Percentiles rank a stretch among this genome's conserved stretches.
Evolutionary conservation across 768 basidiomycete genomes (phyloP).

Genomic region (Mycena haematopus): DNA sequence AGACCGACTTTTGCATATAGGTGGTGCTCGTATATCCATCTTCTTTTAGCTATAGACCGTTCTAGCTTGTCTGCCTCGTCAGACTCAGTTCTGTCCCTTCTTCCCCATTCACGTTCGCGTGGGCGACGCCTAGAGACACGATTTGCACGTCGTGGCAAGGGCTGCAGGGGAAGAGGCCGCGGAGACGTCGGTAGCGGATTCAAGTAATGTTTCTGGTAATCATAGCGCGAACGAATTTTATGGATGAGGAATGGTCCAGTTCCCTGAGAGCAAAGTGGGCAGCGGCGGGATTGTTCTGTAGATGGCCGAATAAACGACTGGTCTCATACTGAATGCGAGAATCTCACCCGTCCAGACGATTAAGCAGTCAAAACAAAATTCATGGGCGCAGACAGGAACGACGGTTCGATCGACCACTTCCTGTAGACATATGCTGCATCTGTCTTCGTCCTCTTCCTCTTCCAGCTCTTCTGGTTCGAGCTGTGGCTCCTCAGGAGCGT

Average conservation of each 20-base stretch:
- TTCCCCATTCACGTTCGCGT: slow-evolving; percentile 62
- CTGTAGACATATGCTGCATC: slow-evolving; percentile 91
- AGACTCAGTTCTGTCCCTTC: slow-evolving; percentile 53
- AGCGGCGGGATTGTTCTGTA: slow-evolving; percentile 79
- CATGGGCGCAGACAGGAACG: slow-evolving; percentile 86
- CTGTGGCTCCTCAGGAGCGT: slow-evolving; percentile 1
- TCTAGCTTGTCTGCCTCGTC: slow-evolving; percentile 77
- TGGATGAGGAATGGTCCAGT: slow-evolving; percentile 83
- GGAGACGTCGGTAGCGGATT: slow-evolving; percentile 64
- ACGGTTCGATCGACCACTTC: slow-evolving; percentile 77
- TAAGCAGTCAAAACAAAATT: slow-evolving; percentile 93
- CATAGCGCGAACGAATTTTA: slow-evolving; percentile 74
- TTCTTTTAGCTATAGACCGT: slow-evolving; percentile 70
- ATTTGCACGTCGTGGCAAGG: slow-evolving; percentile 36
- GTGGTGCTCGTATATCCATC: slow-evolving; percentile 81
- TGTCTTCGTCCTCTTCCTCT: slow-evolving; percentile 58
- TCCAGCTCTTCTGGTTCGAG: slow-evolving; percentile 24
- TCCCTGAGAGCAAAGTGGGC: slow-evolving; percentile 74
- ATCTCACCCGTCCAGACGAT: slow-evolving; percentile 78
- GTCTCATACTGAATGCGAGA: neutral
- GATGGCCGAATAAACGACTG: slow-evolving; percentile 1
- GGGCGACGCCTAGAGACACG: slow-evolving; percentile 42
- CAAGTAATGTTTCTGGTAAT: slow-evolving; percentile 84
- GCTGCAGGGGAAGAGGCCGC: slow-evolving; percentile 40
- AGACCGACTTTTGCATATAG: slow-evolving; percentile 83